A percentile compares a stretch with the other conserved stretches of the same genome.
These are phyloP conservation scores for Emericellopsis cladophorae DNA, from an alignment of 2,329 filamentous ascomycete species.

Conservation along the genomic window DNA sequence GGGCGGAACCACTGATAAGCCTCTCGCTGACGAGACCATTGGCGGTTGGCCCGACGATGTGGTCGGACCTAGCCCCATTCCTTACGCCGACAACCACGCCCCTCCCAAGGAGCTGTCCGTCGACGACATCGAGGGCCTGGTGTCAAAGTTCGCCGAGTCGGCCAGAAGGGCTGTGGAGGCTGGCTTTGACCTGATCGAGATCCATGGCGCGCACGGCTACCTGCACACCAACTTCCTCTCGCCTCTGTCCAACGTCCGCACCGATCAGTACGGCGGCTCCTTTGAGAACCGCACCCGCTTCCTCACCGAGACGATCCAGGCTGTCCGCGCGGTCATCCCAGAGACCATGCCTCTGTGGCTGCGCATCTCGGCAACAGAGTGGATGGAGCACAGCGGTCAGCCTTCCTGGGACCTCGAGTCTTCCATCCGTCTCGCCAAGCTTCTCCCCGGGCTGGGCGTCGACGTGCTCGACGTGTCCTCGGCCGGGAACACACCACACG, in stretches of 20 bases:
- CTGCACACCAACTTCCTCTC: constrained; percentile 47
- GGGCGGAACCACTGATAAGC: constrained; percentile 29
- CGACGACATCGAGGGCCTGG: constrained; percentile 53
- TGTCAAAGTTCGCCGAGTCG: constrained; percentile 47
- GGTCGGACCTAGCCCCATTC: constrained; percentile 30
- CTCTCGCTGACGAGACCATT: constrained; percentile 35
- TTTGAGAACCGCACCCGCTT: constrained; percentile 56
- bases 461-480: constrained; percentile 77
- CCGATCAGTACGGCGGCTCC: constrained; percentile 51
- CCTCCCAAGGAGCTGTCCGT: constrained; percentile 55
- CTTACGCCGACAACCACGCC: constrained; percentile 50
- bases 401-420: constrained; percentile 58
- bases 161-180: constrained; percentile 49
- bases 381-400: constrained; percentile 36
- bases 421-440: constrained; percentile 20
- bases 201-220: constrained; percentile 45
- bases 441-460: constrained; percentile 60
- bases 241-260: constrained; percentile 34
- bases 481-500: constrained; percentile 53
- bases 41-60: constrained; percentile 47
- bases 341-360: constrained; percentile 41
- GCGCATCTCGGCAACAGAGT: constrained; percentile 50
- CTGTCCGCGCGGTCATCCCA: constrained; percentile 39
- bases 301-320: constrained; percentile 38
- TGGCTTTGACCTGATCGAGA: constrained; percentile 63